Evolutionary conservation across 2,329 filamentous ascomycete species (phyloP).

Genomic region (Periconia sp.): DNA sequence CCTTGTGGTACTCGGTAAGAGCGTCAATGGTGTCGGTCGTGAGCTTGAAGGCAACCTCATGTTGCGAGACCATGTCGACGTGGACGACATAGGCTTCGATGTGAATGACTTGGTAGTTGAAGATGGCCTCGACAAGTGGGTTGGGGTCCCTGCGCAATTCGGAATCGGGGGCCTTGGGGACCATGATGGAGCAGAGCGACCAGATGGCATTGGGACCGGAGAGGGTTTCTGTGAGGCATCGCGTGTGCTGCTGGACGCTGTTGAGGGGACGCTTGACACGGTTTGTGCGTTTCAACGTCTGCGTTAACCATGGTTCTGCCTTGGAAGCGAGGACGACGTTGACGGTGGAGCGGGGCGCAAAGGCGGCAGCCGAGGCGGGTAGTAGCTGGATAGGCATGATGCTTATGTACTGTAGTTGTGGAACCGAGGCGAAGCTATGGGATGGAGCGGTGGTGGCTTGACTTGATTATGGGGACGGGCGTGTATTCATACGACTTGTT

Average conservation of each 20-base stretch:
- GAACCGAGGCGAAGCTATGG: slow-evolving; percentile 38
- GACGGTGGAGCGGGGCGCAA: slow-evolving; percentile 89
- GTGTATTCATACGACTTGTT: not conserved
- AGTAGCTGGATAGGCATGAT: slow-evolving; percentile 88
- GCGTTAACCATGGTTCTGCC: slow-evolving; percentile 94
- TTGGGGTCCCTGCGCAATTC: slow-evolving; percentile 82
- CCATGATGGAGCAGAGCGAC: slow-evolving; percentile 90
- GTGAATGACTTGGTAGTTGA: slow-evolving; percentile 91
- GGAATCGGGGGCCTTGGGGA: slow-evolving; percentile 83
- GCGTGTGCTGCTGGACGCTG: slow-evolving; percentile 91
- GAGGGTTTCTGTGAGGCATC: slow-evolving; percentile 92
- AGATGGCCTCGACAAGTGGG: slow-evolving; percentile 80
- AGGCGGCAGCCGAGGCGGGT: slow-evolving; percentile 92
- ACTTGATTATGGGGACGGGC: slow-evolving; percentile 14
- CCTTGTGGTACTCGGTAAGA: slow-evolving; percentile 93
- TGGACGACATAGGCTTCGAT: slow-evolving; percentile 98
- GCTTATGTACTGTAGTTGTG: slow-evolving; percentile 25
- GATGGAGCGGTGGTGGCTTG: slow-evolving; percentile 30
- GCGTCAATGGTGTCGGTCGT: slow-evolving; percentile 91
- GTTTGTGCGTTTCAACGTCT: slow-evolving; percentile 95
- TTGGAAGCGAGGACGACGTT: slow-evolving; percentile 92
- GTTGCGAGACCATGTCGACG: slow-evolving; percentile 97
- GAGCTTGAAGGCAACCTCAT: slow-evolving; percentile 97
- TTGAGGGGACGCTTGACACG: slow-evolving; percentile 95
- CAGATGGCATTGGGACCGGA: slow-evolving; percentile 90